Base-by-base conservation (phyloP, 441 rosid species). In the Erodium texanum region DNA sequence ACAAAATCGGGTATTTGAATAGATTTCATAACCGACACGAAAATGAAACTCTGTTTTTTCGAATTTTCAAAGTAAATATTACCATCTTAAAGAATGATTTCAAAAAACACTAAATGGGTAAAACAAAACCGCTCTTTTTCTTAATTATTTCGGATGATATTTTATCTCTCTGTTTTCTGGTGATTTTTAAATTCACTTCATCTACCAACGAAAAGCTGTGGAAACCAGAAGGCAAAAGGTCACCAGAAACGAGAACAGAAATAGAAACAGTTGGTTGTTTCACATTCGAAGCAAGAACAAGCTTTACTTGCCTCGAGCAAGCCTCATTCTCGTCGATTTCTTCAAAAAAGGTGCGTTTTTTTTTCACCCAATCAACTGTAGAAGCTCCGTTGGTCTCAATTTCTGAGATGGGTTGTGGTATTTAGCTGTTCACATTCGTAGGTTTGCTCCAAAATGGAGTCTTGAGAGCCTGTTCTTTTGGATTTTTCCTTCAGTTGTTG, bases 371-470 rank as follows among this genome's bases (percentile, higher is more conserved):
- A 1, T 43, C 50, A 43, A 14, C 50, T 70, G 32, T 67, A 7
- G 48, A 24, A 20, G 27, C 41, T 27, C 52, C 45, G 59, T 27
- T 18, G 23, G 24, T 19, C 32, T 66, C 10, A 8, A 27, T 32
- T 12, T 63, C 19, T 68, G 43, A 75, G 6, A 10, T 72, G 80
- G 79, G 75, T 66, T 83, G 66, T 62, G 29, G 27, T 66, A 71
- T 64, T 69, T 69, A 12, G 20, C 23, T 69, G 70, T 71, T 75
- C 77, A 56, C 38, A 7, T 19, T 48, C 36, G 38, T 61, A 78
- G 79, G 81, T 76, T 71, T 22, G 68, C 71, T 77, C 69, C 67
- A 70, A 70, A 74, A 66, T 70, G 50, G 45, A 74, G 64, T 71
- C 71, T 76, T 76, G 69, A 15, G 24, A 7, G 54, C 14, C 10